These are phyloP conservation scores for Phialophora macrospora DNA, from an alignment of 2,329 filamentous ascomycete species.

Conservation along the genomic window DNA sequence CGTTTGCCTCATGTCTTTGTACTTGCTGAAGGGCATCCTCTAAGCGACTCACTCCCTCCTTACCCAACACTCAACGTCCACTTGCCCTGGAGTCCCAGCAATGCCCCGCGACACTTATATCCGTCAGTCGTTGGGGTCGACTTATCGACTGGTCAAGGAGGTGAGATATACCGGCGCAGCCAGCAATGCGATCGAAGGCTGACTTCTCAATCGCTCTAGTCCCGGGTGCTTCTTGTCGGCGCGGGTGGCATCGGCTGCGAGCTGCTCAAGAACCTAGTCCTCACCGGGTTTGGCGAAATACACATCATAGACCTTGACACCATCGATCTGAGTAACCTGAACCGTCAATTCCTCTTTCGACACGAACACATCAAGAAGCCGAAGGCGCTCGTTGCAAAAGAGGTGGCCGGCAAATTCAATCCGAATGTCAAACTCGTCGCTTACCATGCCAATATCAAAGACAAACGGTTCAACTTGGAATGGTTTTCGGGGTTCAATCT, in stretches of 20 bases:
- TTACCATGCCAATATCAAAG: slow-evolving; percentile 94
- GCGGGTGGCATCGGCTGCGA: slow-evolving; percentile 98
- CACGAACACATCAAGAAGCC: slow-evolving; percentile 98
- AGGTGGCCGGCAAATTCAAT: slow-evolving; percentile 88
- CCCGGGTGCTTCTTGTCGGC: slow-evolving; percentile 89
- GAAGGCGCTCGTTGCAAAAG: slow-evolving; percentile 91
- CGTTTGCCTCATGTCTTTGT: slow-evolving; percentile 3
- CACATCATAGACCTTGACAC: slow-evolving; percentile 97
- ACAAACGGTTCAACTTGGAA: slow-evolving; percentile 78
- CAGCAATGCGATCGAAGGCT: background rate
- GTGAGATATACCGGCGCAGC: slow-evolving; percentile 52
- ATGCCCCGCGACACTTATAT: slow-evolving; percentile 56
- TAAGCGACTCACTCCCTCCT: background rate
- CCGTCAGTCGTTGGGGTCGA: slow-evolving; percentile 69
- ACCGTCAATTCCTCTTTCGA: slow-evolving; percentile 95
- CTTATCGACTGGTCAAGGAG: slow-evolving; percentile 71
- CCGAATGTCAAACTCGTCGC: slow-evolving; percentile 84
- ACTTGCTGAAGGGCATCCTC: background rate
- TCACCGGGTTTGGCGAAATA: slow-evolving; percentile 88
- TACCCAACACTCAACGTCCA: background rate
- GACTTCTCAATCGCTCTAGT: slow-evolving; percentile 55
- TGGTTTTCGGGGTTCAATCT: slow-evolving; percentile 84
- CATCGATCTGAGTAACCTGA: slow-evolving; percentile 96
- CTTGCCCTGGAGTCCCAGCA: background rate
- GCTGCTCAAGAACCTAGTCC: slow-evolving; percentile 92